These are phyloP conservation scores for Xanthoconium separans DNA, from an alignment of 1,284 basidiomycete genomes.

Conservation along the genomic window DNA sequence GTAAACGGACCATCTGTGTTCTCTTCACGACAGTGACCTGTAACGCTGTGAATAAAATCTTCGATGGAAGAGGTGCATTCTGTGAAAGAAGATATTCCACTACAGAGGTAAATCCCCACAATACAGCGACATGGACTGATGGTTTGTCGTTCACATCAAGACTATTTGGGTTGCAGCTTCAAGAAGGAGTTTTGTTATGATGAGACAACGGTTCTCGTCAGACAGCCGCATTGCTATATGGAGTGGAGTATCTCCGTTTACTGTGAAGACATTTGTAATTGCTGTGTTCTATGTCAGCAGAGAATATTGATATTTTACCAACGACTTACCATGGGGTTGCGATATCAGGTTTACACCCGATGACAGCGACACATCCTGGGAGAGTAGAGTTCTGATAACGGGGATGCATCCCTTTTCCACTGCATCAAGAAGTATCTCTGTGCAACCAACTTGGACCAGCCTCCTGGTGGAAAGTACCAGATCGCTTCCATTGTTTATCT, in stretches of 20 bases:
- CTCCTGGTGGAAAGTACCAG: neutral
- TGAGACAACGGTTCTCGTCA: constrained; percentile 5
- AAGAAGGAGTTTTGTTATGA: constrained; percentile 1
- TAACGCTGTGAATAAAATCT: neutral
- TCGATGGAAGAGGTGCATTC: neutral
- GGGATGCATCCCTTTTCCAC: constrained; percentile 4
- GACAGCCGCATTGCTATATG: constrained; percentile 1
- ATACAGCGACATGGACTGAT: neutral
- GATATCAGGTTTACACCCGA: no score
- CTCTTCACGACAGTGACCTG: neutral
- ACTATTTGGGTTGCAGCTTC: neutral
- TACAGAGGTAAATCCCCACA: constrained; percentile 1
- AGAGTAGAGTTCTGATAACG: neutral
- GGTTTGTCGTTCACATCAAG: neutral
- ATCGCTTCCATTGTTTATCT: neutral
- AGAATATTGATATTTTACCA: fast-evolving
- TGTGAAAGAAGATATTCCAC: constrained; percentile 11
- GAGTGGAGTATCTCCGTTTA: constrained; percentile 7
- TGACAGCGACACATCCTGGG: neutral
- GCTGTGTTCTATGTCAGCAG: neutral
- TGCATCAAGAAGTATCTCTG: neutral
- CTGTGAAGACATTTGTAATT: neutral
- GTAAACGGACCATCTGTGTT: neutral
- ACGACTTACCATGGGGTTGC: neutral
- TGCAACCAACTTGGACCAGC: neutral